Conservation (phyloP, 106 monocot species). For the Acanthochlamys bracteata region DNA sequence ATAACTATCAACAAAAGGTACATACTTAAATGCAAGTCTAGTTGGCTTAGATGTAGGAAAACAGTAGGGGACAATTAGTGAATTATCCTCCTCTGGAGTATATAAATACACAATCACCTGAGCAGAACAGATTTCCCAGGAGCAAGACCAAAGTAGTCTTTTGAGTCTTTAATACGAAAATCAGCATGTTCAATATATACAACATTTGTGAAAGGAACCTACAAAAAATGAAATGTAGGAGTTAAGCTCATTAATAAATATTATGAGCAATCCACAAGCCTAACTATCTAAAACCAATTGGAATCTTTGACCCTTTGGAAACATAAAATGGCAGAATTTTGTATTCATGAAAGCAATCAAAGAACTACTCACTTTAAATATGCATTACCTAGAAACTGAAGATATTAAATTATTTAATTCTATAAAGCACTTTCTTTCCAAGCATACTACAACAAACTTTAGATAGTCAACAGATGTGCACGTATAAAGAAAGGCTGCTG, state of each 20-base stretch:
- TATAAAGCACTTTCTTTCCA: too few relatives aligned
- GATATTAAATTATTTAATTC: too few relatives aligned
- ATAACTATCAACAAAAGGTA: not conserved
- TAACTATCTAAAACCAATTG: not conserved
- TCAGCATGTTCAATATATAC: constrained; percentile 81
- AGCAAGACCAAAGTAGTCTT: constrained; percentile 93
- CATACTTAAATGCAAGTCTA: not conserved
- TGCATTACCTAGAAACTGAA: too few relatives aligned
- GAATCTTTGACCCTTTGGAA: too few relatives aligned
- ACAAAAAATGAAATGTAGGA: not conserved
- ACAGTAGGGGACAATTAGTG: not conserved
- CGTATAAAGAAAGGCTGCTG: too few relatives aligned
- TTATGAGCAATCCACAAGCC: not conserved
- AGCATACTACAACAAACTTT: too few relatives aligned
- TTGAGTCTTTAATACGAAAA: constrained; percentile 90
- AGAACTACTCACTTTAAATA: too few relatives aligned
- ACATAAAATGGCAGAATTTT: too few relatives aligned
- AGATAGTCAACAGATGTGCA: too few relatives aligned
- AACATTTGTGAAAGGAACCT: constrained; percentile 92
- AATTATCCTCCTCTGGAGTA: not conserved
- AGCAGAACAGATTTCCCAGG: constrained; percentile 92
- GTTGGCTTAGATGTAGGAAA: not conserved
- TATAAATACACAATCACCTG: constrained; percentile 29
- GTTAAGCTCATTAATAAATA: not conserved
- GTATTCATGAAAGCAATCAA: too few relatives aligned